Percentiles rank a stretch among this genome's conserved stretches.
Conservation (phyloP, 2,329 filamentous ascomycete species). For the Ceratocystis colombiana region DNA sequence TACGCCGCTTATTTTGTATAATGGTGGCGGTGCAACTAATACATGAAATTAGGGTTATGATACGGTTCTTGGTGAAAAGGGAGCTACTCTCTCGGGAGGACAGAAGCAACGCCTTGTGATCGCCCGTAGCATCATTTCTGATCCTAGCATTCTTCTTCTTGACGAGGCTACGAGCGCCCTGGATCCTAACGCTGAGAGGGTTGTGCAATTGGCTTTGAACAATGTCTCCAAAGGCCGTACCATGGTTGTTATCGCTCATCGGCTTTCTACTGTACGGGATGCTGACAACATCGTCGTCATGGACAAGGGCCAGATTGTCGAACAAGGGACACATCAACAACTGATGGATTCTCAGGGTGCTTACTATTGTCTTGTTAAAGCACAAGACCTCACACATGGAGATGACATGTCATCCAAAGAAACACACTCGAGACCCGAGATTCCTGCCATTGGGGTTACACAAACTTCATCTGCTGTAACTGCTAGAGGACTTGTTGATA, state of each 20-base stretch:
- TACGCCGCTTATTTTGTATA: not conserved
- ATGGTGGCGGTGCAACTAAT: not conserved
- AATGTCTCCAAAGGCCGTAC: conserved; percentile 47
- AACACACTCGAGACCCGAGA: conserved; percentile 3
- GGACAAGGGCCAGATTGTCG: conserved; percentile 47
- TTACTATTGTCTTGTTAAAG: conserved; percentile 43
- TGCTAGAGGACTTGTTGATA: not conserved
- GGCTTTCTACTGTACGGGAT: conserved; percentile 48
- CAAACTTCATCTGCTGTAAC: not conserved
- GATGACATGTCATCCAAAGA: conserved; percentile 1
- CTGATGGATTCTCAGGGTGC: conserved; percentile 41
- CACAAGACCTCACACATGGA: conserved; percentile 34
- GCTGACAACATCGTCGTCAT: conserved; percentile 59
- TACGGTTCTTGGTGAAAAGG: conserved; percentile 53
- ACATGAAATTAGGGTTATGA: conserved; percentile 40
- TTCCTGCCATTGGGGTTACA: not conserved
- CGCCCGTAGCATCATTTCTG: conserved; percentile 54
- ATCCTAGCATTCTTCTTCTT: conserved; percentile 53
- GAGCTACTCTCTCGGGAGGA: conserved; percentile 55
- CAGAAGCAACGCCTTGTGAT: conserved; percentile 59
- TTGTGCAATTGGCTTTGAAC: conserved; percentile 48
- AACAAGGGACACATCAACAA: conserved; percentile 52
- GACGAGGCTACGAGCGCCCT: conserved; percentile 59
- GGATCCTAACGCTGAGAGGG: conserved; percentile 38
- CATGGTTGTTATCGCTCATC: conserved; percentile 55